Evolutionary conservation across 2,329 filamentous ascomycete species (phyloP).

Genomic region (Pseudopyricularia cyperi): DNA sequence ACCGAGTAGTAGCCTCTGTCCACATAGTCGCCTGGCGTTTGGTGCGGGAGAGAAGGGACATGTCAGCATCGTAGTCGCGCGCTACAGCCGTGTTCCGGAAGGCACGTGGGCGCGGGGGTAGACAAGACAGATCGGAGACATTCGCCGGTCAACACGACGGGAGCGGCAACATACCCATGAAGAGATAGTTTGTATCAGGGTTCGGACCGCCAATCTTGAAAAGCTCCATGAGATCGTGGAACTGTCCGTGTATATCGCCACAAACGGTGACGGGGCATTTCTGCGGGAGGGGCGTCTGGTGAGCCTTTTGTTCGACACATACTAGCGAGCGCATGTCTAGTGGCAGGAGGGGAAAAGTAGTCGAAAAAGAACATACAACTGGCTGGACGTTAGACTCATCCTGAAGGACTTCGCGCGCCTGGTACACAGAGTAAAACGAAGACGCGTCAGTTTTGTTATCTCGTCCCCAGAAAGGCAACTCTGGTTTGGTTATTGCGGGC

Average conservation of each 20-base stretch:
- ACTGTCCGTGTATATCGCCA: slow-evolving; percentile 98
- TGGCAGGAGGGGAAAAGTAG: background rate
- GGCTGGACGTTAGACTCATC: slow-evolving; percentile 98
- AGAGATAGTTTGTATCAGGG: slow-evolving; percentile 97
- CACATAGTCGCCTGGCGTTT: slow-evolving; percentile 76
- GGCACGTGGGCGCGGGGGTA: background rate
- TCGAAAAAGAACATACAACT: slow-evolving; percentile 52
- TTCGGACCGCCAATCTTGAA: slow-evolving; percentile 98
- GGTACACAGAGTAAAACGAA: slow-evolving; percentile 1
- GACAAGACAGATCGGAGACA: background rate
- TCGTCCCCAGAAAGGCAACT: background rate
- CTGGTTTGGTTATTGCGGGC: background rate
- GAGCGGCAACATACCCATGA: slow-evolving; percentile 65
- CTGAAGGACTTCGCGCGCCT: slow-evolving; percentile 93
- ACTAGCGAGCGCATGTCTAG: background rate
- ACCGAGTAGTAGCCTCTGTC: slow-evolving; percentile 98
- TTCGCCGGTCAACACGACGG: background rate
- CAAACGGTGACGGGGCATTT: slow-evolving; percentile 99
- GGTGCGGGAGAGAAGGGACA: slow-evolving; percentile 2
- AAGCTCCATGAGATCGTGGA: slow-evolving; percentile 97
- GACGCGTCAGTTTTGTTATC: background rate
- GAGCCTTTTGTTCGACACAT: background rate
- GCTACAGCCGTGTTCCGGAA: background rate
- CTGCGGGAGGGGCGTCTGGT: slow-evolving; percentile 30
- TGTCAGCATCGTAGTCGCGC: background rate